These are phyloP conservation scores for Amorphotheca resinae DNA, from an alignment of 495 filamentous ascomycete species.

Conservation along the genomic window DNA sequence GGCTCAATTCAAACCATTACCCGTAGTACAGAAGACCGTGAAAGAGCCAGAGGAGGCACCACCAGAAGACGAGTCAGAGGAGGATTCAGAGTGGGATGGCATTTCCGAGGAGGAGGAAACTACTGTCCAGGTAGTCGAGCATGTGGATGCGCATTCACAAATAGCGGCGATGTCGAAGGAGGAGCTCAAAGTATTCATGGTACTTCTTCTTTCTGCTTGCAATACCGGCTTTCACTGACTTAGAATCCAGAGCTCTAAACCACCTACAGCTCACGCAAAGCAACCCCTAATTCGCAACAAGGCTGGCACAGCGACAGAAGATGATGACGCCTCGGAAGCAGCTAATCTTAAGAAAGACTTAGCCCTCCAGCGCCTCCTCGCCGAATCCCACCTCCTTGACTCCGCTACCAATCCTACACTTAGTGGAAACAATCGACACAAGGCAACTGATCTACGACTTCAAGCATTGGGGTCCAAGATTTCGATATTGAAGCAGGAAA, in stretches of 20 bases:
- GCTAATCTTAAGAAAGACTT: slow-evolving; percentile 81
- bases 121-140: slow-evolving; percentile 51
- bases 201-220: slow-evolving; percentile 23
- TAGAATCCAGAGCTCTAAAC: slow-evolving; percentile 36
- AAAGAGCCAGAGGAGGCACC: slow-evolving; percentile 10
- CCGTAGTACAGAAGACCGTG: slow-evolving; percentile 20
- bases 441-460: slow-evolving; percentile 71
- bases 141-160: slow-evolving; percentile 31
- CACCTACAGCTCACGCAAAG: slow-evolving; percentile 28
- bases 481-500: slow-evolving; percentile 59
- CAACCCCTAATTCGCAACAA: slow-evolving; percentile 21
- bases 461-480: slow-evolving; percentile 66
- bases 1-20: slow-evolving; percentile 66
- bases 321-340: slow-evolving; percentile 39
- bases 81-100: slow-evolving; percentile 54
- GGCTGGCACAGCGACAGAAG: slow-evolving; percentile 12
- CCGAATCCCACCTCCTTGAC: slow-evolving; percentile 87
- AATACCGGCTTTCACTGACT: neutral
- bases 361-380: slow-evolving; percentile 74
- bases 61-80: slow-evolving; percentile 8
- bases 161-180: slow-evolving; percentile 41
- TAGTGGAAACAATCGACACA: slow-evolving; percentile 52
- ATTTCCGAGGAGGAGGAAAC: slow-evolving; percentile 29
- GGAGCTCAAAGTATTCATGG: slow-evolving; percentile 70
- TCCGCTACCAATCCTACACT: slow-evolving; percentile 45